Evolutionary conservation across 179 eudicot genomes (phyloP).

Genomic region (Beta corolliflora): DNA sequence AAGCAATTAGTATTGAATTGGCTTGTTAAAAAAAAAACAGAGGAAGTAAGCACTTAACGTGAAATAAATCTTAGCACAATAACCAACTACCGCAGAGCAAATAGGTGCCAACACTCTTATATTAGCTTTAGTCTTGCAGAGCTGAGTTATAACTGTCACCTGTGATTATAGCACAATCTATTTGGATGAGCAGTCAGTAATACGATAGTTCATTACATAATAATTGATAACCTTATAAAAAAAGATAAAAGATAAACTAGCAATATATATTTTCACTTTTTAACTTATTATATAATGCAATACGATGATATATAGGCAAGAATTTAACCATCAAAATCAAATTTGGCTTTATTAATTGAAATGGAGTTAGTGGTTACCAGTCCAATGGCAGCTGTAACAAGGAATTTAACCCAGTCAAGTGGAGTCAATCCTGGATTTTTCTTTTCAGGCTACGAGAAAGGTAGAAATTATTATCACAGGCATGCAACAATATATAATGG

Average conservation of each 20-base stretch:
- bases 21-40: background rate
- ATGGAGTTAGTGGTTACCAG: slow-evolving; percentile 52
- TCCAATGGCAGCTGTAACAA: slow-evolving; percentile 82
- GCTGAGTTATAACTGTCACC: slow-evolving; percentile 73
- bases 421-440: slow-evolving; percentile 90
- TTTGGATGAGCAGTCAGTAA: slow-evolving; percentile 14
- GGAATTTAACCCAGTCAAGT: slow-evolving; percentile 88
- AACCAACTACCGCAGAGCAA: slow-evolving; percentile 70
- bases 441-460: slow-evolving; percentile 71
- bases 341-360: background rate
- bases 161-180: slow-evolving; percentile 30
- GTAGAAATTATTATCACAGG: background rate
- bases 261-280: background rate
- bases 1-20: background rate
- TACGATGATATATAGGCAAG: background rate
- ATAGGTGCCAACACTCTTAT: slow-evolving; percentile 73
- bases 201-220: background rate
- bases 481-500: background rate
- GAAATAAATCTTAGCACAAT: slow-evolving; percentile 88
- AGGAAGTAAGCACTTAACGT: slow-evolving; percentile 49
- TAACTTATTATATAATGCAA: background rate
- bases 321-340: background rate
- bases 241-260: background rate
- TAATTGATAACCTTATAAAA: background rate
- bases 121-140: slow-evolving; percentile 66